Base-by-base conservation (phyloP, 106 monocot genomes). In the Agapanthus africanus region DNA sequence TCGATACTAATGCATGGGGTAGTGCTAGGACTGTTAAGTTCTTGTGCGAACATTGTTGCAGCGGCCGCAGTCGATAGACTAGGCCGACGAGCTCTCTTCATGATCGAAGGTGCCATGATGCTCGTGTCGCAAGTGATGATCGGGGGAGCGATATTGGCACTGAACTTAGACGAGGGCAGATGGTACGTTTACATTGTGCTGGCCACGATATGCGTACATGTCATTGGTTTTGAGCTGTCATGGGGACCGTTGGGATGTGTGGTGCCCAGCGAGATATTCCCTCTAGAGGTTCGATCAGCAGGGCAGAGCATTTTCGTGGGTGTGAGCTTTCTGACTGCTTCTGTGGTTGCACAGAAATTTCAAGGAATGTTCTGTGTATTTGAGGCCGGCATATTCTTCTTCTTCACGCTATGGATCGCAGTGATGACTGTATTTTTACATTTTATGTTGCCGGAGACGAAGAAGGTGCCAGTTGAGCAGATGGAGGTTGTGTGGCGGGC, bases 181-280 rank as follows among this genome's bases (percentile, higher is more conserved):
- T 70, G 8, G 0, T 77, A 65, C 36, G 76, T 73, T 18, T 69
- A 59, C 56, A 3, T 76, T 30, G 41, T 79, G 13, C 25, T 84
- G 38, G 15, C 40, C 1, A 3, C 69, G 38, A 37, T 84, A 2
- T 69, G 41, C 26, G 22, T 74, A 0, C 77, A 69, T 37, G 77
- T 77, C n/a, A 76, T 69, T 0, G 73, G 84, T 4, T 84, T 73
- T 47, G 69, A 69, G 4, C 76, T 33, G 71, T 79, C 83, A 16
- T 79, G 83, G 83, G 83, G 79, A 3, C 72, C 83, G 3, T 68
- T 83, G 7, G 76, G 72, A 14, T 79, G 79, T 79, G 28, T 79
- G 22, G 68, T 79, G 0, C 76, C 70, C 6, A 79, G 79, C 18
- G 79, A 79, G 79, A 79, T 79, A 6, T 79, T 79, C 33, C 83